These are phyloP conservation scores for Nicotiana benthamiana DNA, from an alignment of 257 asterid genomes.

Conservation along the genomic window DNA sequence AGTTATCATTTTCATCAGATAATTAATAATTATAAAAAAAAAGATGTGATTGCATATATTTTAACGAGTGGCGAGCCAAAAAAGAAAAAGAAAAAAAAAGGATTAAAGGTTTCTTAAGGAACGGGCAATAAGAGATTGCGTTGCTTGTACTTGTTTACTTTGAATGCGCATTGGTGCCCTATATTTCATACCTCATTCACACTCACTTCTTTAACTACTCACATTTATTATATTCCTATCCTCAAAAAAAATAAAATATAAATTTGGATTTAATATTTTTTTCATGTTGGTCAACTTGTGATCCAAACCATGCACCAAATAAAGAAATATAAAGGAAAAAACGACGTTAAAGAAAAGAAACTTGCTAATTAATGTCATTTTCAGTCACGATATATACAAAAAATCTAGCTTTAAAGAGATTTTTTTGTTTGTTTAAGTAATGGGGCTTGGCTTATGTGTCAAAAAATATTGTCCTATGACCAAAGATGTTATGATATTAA, in stretches of 20 bases:
- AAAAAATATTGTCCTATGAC: not conserved
- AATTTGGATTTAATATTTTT: not conserved
- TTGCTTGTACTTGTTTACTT: conserved; percentile 49
- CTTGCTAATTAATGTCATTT: not conserved
- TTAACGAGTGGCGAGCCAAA: not conserved
- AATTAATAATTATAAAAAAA: not conserved
- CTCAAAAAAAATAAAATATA: not conserved
- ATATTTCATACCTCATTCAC: not conserved
- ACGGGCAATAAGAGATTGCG: conserved; percentile 51
- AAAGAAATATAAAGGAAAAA: not conserved
- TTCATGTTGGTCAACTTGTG: not conserved
- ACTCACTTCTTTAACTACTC: not conserved
- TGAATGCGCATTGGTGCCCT: not conserved
- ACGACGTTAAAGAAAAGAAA: not conserved
- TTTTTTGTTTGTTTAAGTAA: not conserved
- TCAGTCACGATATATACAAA: not conserved
- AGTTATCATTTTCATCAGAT: not conserved
- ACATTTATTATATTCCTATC: not conserved
- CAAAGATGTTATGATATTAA: not conserved
- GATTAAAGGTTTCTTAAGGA: conserved; percentile 42
- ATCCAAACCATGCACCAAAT: not conserved
- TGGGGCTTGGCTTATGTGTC: not conserved
- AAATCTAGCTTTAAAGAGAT: not conserved
- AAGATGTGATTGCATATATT: not conserved
- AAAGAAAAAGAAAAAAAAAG: not conserved